These are phyloP conservation scores for Tricholoma furcatifolium DNA, from an alignment of 768 basidiomycete species.

Conservation along the genomic window DNA sequence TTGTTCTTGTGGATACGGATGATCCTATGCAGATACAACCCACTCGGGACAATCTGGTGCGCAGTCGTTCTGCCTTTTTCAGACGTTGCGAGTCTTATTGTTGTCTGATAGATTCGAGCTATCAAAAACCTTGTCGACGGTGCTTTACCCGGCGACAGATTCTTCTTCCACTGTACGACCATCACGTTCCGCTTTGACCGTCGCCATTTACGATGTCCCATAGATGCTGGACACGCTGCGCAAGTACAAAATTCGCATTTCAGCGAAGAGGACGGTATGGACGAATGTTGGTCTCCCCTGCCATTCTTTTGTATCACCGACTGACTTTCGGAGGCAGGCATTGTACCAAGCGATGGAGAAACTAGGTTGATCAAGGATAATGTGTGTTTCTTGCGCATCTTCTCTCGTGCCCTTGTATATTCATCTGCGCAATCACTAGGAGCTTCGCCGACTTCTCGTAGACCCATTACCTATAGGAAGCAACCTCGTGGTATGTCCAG, in stretches of 20 bases:
- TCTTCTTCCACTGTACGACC: constrained; percentile 57
- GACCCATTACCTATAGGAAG: constrained; percentile 35
- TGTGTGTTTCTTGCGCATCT: constrained; percentile 25
- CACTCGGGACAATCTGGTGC: constrained; percentile 44
- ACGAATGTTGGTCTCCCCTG: constrained; percentile 42
- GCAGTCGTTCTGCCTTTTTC: constrained; percentile 9
- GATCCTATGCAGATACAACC: constrained; percentile 31
- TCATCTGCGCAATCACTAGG: constrained; percentile 17
- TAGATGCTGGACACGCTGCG: constrained; percentile 49
- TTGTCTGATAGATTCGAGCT: constrained; percentile 42
- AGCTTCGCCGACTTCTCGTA: constrained; percentile 34
- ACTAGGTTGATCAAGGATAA: constrained; percentile 35
- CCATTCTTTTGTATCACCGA: not conserved
- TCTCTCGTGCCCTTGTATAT: no score
- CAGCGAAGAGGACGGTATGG: constrained; percentile 49
- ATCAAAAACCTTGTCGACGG: constrained; percentile 43
- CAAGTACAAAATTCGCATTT: constrained; percentile 42
- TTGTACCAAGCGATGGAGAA: constrained; percentile 38
- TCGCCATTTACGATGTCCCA: not conserved
- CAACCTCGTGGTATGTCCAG: constrained; percentile 31
- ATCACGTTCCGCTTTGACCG: not conserved
- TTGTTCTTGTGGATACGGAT: constrained; percentile 42
- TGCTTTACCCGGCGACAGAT: constrained; percentile 45
- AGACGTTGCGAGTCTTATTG: no score
- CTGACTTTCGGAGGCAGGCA: constrained; percentile 24